Percentiles rank a stretch among this genome's conserved stretches.
phyloP scores from a whole-genome alignment of 371 early-diverging fungal species.

The Dinochytrium kinnereticum region DNA sequence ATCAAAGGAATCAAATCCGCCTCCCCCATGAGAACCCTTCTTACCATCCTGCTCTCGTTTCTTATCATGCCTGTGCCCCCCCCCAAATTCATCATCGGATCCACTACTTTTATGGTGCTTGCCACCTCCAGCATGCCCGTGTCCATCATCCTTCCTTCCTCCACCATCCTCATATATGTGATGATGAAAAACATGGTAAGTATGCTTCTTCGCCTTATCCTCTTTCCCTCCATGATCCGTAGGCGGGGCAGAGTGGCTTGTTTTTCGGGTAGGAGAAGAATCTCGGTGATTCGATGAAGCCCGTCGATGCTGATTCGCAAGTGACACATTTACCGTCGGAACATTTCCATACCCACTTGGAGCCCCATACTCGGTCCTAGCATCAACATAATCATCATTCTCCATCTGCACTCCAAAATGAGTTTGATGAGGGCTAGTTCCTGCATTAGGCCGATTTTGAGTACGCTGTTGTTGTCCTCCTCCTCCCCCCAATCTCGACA shows the following conservation, averaged over 20 bases:
- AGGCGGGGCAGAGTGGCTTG: neutral
- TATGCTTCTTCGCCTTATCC: neutral
- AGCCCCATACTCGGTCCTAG: neutral
- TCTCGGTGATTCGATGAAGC: neutral
- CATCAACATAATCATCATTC: neutral
- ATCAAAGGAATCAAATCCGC: neutral
- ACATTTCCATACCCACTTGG: neutral
- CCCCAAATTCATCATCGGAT: neutral
- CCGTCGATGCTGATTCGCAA: neutral
- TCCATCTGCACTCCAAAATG: neutral
- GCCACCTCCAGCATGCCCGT: neutral
- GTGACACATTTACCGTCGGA: constrained; percentile 1
- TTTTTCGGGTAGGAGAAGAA: neutral
- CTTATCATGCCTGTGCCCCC: neutral
- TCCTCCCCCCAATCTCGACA: neutral
- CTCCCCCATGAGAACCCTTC: neutral
- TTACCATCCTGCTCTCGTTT: neutral
- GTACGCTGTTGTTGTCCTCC: neutral
- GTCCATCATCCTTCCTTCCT: neutral
- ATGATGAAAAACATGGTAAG: constrained; percentile 7
- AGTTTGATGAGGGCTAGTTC: neutral
- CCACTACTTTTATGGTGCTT: neutral
- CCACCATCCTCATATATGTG: constrained; percentile 6
- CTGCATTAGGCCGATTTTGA: neutral
- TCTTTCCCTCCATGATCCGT: neutral